These are phyloP conservation scores for Sambucus nigra DNA, from an alignment of 129 eudicot species.

Conservation along the genomic window DNA sequence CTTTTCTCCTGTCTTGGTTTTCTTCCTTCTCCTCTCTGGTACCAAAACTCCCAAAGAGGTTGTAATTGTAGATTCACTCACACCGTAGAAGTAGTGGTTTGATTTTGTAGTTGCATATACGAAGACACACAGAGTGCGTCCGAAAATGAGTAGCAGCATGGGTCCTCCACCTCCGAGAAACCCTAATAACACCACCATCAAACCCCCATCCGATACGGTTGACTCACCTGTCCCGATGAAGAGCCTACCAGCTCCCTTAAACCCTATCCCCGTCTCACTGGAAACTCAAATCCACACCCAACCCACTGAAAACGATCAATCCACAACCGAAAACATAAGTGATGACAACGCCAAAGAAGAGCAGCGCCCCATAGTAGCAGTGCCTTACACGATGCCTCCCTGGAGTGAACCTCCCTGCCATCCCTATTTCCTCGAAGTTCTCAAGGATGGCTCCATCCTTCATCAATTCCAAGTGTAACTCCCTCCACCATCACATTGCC, in stretches of 20 bases:
- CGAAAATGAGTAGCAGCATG: slow-evolving; percentile 58
- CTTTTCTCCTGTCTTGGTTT: no score
- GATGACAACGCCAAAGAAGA: slow-evolving; percentile 13
- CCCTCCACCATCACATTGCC: background rate
- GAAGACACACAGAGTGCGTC: no score
- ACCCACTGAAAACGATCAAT: slow-evolving; percentile 1
- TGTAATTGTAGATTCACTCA: no score
- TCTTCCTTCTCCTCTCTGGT: no score
- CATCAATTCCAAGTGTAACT: slow-evolving; percentile 75
- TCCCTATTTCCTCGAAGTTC: slow-evolving; percentile 61
- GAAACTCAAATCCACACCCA: slow-evolving; percentile 2
- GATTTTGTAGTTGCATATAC: no score
- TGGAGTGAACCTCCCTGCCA: slow-evolving; percentile 86
- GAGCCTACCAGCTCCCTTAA: slow-evolving; percentile 14
- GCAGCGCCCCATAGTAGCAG: slow-evolving; percentile 21
- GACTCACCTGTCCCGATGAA: background rate
- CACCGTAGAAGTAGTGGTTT: no score
- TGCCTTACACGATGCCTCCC: slow-evolving; percentile 72
- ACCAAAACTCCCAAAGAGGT: no score
- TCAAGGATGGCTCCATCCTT: slow-evolving; percentile 75
- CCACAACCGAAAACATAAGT: background rate
- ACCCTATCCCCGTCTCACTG: slow-evolving; percentile 27
- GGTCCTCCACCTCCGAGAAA: slow-evolving; percentile 67
- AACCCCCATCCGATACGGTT: slow-evolving; percentile 5
- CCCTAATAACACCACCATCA: slow-evolving; percentile 26